Percentiles rank a stretch among this genome's conserved stretches.
phyloP scores from a whole-genome alignment of 2,329 filamentous ascomycete species.

The Didymella pomorum region DNA sequence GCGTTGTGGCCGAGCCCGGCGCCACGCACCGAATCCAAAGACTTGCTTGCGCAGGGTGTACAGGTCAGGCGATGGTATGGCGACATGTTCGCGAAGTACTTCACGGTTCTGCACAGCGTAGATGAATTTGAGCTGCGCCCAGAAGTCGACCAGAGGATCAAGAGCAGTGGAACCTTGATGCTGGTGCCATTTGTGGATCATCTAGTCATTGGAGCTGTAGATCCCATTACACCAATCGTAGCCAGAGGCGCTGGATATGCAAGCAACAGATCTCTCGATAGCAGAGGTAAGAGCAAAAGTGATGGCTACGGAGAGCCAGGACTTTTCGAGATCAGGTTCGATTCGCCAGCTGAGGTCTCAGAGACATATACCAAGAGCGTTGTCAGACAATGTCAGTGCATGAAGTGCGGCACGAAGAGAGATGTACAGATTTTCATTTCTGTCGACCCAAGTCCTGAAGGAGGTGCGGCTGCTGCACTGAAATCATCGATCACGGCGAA shows the following conservation, averaged over 20 bases:
- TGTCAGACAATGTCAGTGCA: conserved; percentile 44
- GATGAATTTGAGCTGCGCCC: conserved; percentile 43
- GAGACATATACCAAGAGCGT: conserved; percentile 46
- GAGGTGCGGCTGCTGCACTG: conserved; percentile 19
- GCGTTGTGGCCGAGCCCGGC: conserved; percentile 47
- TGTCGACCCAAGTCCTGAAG: conserved; percentile 40
- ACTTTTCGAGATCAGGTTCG: conserved; percentile 46
- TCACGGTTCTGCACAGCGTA: conserved; percentile 39
- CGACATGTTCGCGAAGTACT: conserved; percentile 51
- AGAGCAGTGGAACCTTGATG: conserved; percentile 44
- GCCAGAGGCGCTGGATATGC: conserved; percentile 43
- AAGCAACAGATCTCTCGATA: conserved; percentile 32
- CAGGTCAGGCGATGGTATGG: conserved; percentile 48
- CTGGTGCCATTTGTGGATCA: conserved; percentile 47
- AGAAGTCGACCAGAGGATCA: conserved; percentile 44
- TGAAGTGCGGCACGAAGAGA: conserved; percentile 47
- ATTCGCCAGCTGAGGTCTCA: conserved; percentile 38
- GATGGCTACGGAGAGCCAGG: conserved; percentile 41
- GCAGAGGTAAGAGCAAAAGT: conserved; percentile 21
- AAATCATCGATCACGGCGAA: conserved; percentile 28
- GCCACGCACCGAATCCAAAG: conserved; percentile 36
- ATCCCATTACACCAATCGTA: conserved; percentile 47
- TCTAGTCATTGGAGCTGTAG: conserved; percentile 42
- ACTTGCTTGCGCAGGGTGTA: conserved; percentile 44
- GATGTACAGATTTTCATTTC: conserved; percentile 47